A percentile compares a stretch with the other conserved stretches of the same genome.
Conservation (phyloP, 140 eudicot genomes). For the Flaveria floridana region DNA sequence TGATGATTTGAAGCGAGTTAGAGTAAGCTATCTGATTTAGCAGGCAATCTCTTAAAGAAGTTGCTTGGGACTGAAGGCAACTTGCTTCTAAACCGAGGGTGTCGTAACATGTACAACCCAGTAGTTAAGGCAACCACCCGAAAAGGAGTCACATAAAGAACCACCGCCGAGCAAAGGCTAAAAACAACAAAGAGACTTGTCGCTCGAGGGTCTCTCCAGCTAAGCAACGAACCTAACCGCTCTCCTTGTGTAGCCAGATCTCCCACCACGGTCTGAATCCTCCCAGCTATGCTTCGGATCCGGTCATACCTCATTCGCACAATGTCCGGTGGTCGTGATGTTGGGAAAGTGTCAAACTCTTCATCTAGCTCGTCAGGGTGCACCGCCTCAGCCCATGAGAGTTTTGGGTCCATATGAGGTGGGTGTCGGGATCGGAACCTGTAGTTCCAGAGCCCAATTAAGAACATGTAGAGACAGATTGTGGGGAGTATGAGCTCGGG, state of each 20-base stretch:
- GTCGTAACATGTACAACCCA: slow-evolving; percentile 45
- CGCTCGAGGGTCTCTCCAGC: slow-evolving; percentile 67
- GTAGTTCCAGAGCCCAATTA: slow-evolving; percentile 61
- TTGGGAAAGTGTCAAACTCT: slow-evolving; percentile 59
- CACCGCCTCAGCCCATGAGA: slow-evolving; percentile 61
- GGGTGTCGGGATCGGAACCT: slow-evolving; percentile 57
- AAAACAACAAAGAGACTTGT: slow-evolving; percentile 48
- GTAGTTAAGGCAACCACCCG: slow-evolving; percentile 43
- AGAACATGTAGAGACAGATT: slow-evolving; percentile 53
- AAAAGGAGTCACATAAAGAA: slow-evolving; percentile 52
- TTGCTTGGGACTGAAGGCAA: slow-evolving; percentile 55
- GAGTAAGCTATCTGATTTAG: slow-evolving; percentile 51
- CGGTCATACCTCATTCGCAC: slow-evolving; percentile 59
- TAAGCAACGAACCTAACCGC: slow-evolving; percentile 45
- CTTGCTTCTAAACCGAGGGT: slow-evolving; percentile 56
- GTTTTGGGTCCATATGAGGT: slow-evolving; percentile 63
- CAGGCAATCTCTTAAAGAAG: slow-evolving; percentile 53
- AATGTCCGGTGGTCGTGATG: slow-evolving; percentile 46
- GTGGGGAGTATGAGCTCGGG: slow-evolving; percentile 59
- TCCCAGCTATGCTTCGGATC: slow-evolving; percentile 53
- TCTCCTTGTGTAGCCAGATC: slow-evolving; percentile 64
- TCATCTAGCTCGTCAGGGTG: slow-evolving; percentile 61
- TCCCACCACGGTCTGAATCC: slow-evolving; percentile 56
- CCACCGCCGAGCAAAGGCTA: slow-evolving; percentile 47
- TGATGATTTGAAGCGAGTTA: slow-evolving; percentile 15